These are phyloP conservation scores for Fusarium anguioides DNA, from an alignment of 2,329 filamentous ascomycete species.

Conservation along the genomic window DNA sequence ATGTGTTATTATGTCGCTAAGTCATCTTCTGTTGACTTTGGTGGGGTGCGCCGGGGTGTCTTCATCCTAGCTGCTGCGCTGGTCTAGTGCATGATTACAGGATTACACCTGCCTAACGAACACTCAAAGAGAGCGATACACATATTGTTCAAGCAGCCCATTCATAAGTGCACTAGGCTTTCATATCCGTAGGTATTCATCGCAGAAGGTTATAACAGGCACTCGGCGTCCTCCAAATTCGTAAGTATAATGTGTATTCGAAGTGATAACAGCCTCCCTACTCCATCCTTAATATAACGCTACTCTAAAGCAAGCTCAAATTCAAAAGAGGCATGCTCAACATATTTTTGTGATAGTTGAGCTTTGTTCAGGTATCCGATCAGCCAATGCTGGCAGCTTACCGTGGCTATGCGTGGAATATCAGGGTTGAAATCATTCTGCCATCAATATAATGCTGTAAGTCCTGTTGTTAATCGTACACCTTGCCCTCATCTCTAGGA, in stretches of 20 bases:
- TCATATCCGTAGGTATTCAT: neutral
- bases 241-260: neutral
- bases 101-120: neutral
- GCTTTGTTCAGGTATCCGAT: constrained; percentile 1
- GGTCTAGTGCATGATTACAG: neutral
- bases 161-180: neutral
- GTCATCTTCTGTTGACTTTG: constrained; percentile 37
- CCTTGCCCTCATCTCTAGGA: neutral
- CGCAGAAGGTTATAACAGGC: neutral
- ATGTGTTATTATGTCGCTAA: constrained; percentile 9
- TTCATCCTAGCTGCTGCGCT: constrained; percentile 12
- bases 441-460: neutral
- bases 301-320: constrained; percentile 21
- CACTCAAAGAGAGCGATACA: neutral
- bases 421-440: constrained; percentile 7
- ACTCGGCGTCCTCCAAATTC: neutral
- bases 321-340: constrained; percentile 1
- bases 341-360: neutral
- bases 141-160: neutral
- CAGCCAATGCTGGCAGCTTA: neutral
- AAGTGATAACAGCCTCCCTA: neutral
- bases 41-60: constrained; percentile 39
- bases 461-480: constrained; percentile 35
- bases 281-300: constrained; percentile 12
- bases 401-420: neutral